Percentiles rank a stretch among this genome's conserved stretches.
Conservation (phyloP, 805 yeast species). For the Wickerhamomyces canadensis region DNA sequence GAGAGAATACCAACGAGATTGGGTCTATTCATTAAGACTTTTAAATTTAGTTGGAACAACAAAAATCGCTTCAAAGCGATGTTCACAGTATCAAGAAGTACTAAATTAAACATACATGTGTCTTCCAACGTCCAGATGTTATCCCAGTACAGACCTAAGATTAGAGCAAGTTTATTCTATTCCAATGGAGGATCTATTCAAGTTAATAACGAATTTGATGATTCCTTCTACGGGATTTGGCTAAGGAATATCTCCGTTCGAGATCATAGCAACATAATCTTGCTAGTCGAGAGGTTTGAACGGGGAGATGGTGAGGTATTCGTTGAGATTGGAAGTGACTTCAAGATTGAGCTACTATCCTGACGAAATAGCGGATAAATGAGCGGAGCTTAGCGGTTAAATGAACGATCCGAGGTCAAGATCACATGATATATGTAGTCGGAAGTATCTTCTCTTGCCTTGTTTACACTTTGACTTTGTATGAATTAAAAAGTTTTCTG, state of each 20-base stretch:
- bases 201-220: constrained; percentile 36
- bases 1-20: constrained; percentile 23
- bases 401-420: no score
- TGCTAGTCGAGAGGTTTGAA: constrained; percentile 46
- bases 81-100: constrained; percentile 20
- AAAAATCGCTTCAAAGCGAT: constrained; percentile 33
- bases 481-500: no score
- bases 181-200: constrained; percentile 25
- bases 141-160: constrained; percentile 37
- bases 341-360: constrained; percentile 7
- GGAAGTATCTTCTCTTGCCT: no score
- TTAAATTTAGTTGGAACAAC: constrained; percentile 33
- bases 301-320: constrained; percentile 35
- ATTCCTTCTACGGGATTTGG: constrained; percentile 40
- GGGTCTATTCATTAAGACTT: constrained; percentile 30
- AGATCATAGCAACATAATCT: constrained; percentile 26
- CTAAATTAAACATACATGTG: constrained; percentile 17
- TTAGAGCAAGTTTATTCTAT: constrained; percentile 40
- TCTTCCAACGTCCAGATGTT: constrained; percentile 5
- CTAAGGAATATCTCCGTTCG: constrained; percentile 4
- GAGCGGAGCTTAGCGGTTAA: no score
- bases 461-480: no score
- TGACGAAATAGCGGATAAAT: no score
- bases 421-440: no score
- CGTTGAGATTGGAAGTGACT: constrained; percentile 34